Evolutionary conservation across 139 green algal genomes (phyloP).

Genomic region (Parachlorella kessleri): DNA sequence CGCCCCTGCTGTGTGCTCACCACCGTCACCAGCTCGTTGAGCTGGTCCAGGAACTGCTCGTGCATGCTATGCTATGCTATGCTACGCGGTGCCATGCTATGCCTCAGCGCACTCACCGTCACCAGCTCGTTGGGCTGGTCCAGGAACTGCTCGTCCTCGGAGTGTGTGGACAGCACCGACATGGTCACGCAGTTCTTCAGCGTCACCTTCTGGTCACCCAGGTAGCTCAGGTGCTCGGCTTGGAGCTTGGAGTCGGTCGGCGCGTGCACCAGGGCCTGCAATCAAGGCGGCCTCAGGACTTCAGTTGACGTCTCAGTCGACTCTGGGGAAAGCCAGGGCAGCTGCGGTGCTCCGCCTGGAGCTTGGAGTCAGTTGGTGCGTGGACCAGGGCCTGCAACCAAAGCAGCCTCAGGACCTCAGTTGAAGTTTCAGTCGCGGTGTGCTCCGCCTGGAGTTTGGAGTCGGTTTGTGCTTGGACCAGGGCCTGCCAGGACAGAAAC

Average conservation of each 20-base stretch:
- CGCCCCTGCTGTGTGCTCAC: not conserved
- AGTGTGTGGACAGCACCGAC: conserved; percentile 16
- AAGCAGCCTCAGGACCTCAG: too few species aligned
- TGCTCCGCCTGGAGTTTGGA: conserved; percentile 1
- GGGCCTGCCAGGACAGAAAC: not conserved
- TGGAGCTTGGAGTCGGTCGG: not conserved
- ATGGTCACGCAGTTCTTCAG: conserved; percentile 7
- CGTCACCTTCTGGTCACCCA: not conserved
- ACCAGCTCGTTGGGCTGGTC: conserved; percentile 16
- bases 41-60: conserved; percentile 20
- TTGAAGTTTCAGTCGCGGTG: not conserved
- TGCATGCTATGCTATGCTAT: not conserved
- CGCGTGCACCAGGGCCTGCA: not conserved
- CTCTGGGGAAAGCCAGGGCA: not conserved
- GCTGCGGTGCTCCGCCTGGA: not conserved
- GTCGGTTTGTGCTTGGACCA: not conserved
- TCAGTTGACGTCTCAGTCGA: too few species aligned
- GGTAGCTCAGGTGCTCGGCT: conserved; percentile 4
- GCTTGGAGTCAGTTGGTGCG: not conserved
- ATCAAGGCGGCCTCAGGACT: too few species aligned
- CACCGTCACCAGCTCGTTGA: not conserved
- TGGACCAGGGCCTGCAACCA: not conserved
- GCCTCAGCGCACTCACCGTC: not conserved
- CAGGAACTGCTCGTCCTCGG: conserved; percentile 12
- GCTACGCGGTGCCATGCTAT: conserved; percentile 5